Evolutionary conservation across 1,139 yeast genomes (phyloP).

Genomic region (Candida albicans): DNA sequence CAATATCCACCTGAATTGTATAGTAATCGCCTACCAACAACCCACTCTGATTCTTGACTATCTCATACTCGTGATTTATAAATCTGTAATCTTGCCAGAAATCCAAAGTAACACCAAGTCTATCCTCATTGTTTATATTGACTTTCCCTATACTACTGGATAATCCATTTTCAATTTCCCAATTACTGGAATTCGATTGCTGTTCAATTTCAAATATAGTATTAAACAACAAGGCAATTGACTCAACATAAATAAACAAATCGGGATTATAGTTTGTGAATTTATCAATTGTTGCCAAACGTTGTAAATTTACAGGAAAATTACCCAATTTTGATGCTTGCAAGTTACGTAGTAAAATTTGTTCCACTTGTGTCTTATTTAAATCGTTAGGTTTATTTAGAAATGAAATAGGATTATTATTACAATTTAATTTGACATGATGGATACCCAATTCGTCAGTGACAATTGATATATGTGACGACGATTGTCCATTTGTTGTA

Average conservation of each 20-base stretch:
- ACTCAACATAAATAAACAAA: conserved; percentile 33
- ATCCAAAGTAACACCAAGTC: conserved; percentile 36
- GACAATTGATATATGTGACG: conserved; percentile 9
- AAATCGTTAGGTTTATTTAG: conserved; percentile 14
- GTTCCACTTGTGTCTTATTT: conserved; percentile 24
- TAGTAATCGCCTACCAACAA: conserved; percentile 18
- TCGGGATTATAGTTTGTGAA: conserved; percentile 33
- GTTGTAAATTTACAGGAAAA: conserved; percentile 39
- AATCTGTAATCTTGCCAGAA: conserved; percentile 40
- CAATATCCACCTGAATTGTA: conserved; percentile 9
- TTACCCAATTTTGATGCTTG: conserved; percentile 22
- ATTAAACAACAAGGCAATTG: conserved; percentile 29
- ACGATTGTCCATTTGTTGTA: conserved; percentile 10
- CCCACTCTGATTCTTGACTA: conserved; percentile 4
- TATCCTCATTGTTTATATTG: conserved; percentile 24
- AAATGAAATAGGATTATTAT: conserved; percentile 15
- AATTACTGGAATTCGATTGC: conserved; percentile 18
- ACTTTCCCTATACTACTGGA: conserved; percentile 30
- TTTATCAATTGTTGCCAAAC: conserved; percentile 39
- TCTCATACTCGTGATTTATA: conserved; percentile 25
- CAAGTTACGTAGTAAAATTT: conserved; percentile 31
- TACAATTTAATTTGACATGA: conserved; percentile 15
- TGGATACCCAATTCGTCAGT: conserved; percentile 8
- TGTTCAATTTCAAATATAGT: conserved; percentile 21
- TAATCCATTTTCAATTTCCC: conserved; percentile 26